Base-by-base conservation (phyloP, 192 early-diverging fungal genomes). In the Coemansia aciculifera region DNA sequence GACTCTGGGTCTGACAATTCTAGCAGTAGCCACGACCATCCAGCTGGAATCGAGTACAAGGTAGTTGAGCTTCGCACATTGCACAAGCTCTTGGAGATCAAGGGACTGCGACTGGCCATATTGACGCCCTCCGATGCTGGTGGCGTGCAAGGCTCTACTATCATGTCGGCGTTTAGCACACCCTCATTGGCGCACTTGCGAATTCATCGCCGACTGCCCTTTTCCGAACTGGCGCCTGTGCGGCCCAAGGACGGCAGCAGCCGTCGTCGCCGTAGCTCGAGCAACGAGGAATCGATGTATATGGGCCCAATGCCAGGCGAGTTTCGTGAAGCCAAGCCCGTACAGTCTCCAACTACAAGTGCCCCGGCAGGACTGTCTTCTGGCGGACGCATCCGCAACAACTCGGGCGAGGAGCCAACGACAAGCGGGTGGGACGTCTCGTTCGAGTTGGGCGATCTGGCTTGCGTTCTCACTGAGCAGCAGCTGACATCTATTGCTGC, bases 261-360 rank as follows among this genome's bases (percentile, higher is more conserved):
- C 11, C 43, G 42, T 29, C 44, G 39, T 31, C 36, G 37, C 23
- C 23, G 57, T 24, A 36, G 44, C 15, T 62, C 75, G 13, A 51
- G 40, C 11, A 59, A 21, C 15, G 68, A 57, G 6, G 81, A 79
- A 52, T 72, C 81, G 21, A 52, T 73, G 19, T 84, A 84, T 59
- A 75, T 84, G 76, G 81, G 81, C 7, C 77, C 81, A 8, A 84
- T 84, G 81, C 81, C 81, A 4, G 81, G 81, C 67, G 81, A 75
- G 62, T 84, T 84, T 38, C 77, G 81, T 19, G 70, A 78, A 49
- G 71, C 49, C 11, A 75, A 64, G 49, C 43, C 68, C 11, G 27
- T 29, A 23, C 62, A 51, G 9, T 27, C 62, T 2, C 49, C 44
- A 24, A 13, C 37, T 29, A 17, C 37, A 15, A 29, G 44, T 4